phyloP scores from a whole-genome alignment of 352 stramenopile genomes.

The Albugo candida region DNA sequence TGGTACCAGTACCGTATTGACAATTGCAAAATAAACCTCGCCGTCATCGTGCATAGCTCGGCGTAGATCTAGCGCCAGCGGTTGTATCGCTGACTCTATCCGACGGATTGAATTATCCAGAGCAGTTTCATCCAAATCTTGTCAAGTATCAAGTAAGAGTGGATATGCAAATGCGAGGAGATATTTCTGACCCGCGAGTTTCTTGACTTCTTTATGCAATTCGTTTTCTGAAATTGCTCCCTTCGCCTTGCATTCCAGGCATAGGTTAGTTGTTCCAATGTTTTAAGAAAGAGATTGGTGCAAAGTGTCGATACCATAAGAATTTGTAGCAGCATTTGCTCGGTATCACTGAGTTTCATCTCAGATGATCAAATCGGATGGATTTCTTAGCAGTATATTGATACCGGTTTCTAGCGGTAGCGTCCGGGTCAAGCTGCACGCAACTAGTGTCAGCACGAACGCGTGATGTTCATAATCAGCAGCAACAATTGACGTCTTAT shows the following conservation, averaged over 20 bases:
- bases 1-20: constrained; percentile 23
- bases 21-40: constrained; percentile 58
- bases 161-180: not conserved
- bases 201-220: constrained; percentile 9
- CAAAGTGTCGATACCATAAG: constrained; percentile 23
- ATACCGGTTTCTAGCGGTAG: no score
- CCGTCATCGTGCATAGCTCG: constrained; percentile 63
- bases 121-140: constrained; percentile 28
- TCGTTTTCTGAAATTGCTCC: constrained; percentile 47
- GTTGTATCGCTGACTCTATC: constrained; percentile 29
- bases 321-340: constrained; percentile 49
- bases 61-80: constrained; percentile 53
- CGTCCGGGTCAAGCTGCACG: no score
- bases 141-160: not conserved
- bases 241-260: constrained; percentile 17
- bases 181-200: constrained; percentile 33
- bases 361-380: no score
- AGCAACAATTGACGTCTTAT: no score
- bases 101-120: constrained; percentile 46
- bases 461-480: no score
- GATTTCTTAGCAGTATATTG: no score
- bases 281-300: not conserved
- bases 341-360: constrained; percentile 31
- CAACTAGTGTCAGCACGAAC: no score
- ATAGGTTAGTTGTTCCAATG: not conserved